Evolutionary conservation across 2,329 filamentous ascomycete species (phyloP).

Genomic region (Ilyonectria mors-panacis): DNA sequence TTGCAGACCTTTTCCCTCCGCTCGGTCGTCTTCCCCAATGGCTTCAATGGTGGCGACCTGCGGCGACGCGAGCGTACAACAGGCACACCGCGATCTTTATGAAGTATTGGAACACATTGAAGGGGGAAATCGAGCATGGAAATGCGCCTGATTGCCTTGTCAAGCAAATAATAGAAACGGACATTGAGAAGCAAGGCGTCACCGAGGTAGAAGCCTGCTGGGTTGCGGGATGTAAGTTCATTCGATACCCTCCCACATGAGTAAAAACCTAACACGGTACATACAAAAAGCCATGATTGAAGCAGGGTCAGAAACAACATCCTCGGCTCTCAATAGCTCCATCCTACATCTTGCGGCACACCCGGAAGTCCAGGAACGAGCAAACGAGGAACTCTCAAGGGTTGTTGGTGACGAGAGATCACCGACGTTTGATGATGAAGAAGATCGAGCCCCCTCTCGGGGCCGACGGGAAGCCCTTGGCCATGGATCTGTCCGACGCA

Average conservation of each 20-base stretch:
- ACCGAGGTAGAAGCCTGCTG: constrained; percentile 17
- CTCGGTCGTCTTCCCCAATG: constrained; percentile 10
- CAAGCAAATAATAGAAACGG: constrained; percentile 10
- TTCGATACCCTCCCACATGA: neutral
- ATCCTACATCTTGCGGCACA: constrained; percentile 24
- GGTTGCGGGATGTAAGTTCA: constrained; percentile 20
- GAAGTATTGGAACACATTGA: constrained; percentile 23
- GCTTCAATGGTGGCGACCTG: constrained; percentile 30
- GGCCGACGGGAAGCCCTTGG: neutral
- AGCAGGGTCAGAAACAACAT: constrained; percentile 31
- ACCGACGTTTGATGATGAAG: constrained; percentile 64
- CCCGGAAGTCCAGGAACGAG: constrained; percentile 43
- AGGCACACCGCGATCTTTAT: constrained; percentile 21
- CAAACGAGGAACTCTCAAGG: constrained; percentile 66
- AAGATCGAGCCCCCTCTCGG: constrained; percentile 29
- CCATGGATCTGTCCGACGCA: constrained; percentile 19
- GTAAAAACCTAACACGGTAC: neutral
- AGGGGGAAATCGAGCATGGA: neutral
- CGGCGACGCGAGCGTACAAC: constrained; percentile 8
- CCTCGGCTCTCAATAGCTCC: constrained; percentile 24
- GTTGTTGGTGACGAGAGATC: constrained; percentile 64
- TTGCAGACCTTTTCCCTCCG: constrained; percentile 22
- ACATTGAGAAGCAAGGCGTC: constrained; percentile 25
- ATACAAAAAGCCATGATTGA: constrained; percentile 26
- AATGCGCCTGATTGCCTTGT: constrained; percentile 27